Base-by-base conservation (phyloP, 495 filamentous ascomycete genomes). In the Hypoxylon fragiforme region DNA sequence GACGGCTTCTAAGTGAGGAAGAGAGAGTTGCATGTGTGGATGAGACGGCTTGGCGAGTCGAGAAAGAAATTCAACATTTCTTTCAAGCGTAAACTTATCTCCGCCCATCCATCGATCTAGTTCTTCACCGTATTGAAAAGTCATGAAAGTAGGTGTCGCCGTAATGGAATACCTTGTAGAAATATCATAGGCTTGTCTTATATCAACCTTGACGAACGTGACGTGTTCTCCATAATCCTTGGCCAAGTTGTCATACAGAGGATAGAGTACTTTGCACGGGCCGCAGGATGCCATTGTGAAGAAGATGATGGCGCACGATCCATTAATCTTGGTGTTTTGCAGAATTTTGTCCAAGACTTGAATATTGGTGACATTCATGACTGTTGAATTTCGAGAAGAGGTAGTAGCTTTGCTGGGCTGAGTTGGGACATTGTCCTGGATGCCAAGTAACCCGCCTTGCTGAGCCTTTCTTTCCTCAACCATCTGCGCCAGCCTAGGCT, bases 131-230 rank as follows among this genome's bases (percentile, higher is more conserved):
- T 81, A 84, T 28, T 94, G 68, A 59, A 91, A 96, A 1, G 90
- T 92, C 62, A 92, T 87, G 67, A 97, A 97, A 1, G 94, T 96
- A 1, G 92, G 92, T 0, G 91, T 96, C 19, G 86, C 85, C 6
- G 78, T 77, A 44, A 97, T 81, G 32, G 73, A 66, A 69, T 91
- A 96, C 21, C 77, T 81, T 18, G 71, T 70, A 22, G 75, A 80
- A 22, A 92, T 81, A 41, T 91, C 86, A 19, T 77, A 78, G 0
- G 87, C 85, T 13, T 73, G 65, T 42, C 81, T 82, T 37, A 86
- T 81, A 60, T 97, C 94, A 13, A 94, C 88, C 63, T 92, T 96
- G 69, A 97, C 87, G 18, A 96, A 77, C 7, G 82, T 67, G 6
- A 83, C 84, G 62, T 82, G 86, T 32, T 78, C 74, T n/a, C 84